Evolutionary conservation across 2,329 filamentous ascomycete genomes (phyloP).

Genomic region (Didymella lethalis): DNA sequence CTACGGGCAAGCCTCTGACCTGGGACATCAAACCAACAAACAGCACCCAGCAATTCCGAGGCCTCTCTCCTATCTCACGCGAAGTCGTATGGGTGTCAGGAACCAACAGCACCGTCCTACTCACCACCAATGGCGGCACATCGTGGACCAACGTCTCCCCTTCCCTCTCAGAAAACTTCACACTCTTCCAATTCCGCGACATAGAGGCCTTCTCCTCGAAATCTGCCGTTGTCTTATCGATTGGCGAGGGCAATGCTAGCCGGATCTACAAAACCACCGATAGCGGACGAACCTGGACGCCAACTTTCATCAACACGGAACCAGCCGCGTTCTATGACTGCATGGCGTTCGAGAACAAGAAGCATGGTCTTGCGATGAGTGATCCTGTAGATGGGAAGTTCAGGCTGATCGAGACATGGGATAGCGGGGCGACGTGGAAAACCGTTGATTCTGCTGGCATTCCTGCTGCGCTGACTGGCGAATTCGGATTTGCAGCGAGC

Average conservation of each 20-base stretch:
- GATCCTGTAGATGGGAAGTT: conserved; percentile 42
- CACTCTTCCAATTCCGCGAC: conserved; percentile 39
- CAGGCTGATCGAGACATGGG: conserved; percentile 39
- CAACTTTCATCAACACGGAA: conserved; percentile 37
- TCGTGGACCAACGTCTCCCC: conserved; percentile 41
- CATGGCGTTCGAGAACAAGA: conserved; percentile 37
- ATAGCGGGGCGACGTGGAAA: conserved; percentile 34
- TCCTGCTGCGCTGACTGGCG: conserved; percentile 32
- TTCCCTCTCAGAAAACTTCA: conserved; percentile 30
- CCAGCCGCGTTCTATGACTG: conserved; percentile 40
- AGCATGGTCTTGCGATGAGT: conserved; percentile 38
- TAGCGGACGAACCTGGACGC: conserved; percentile 34
- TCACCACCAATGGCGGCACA: conserved; percentile 33
- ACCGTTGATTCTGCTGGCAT: conserved; percentile 27
- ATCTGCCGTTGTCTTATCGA: conserved; percentile 33
- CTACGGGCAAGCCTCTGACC: conserved; percentile 3
- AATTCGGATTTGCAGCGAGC: conserved; percentile 39
- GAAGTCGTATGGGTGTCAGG: conserved; percentile 37
- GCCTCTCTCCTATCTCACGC: conserved; percentile 34
- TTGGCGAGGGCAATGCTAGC: conserved; percentile 35
- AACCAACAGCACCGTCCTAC: conserved; percentile 39
- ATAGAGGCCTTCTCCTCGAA: conserved; percentile 37
- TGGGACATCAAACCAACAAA: conserved; percentile 38
- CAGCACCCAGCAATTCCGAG: conserved; percentile 39
- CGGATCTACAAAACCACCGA: conserved; percentile 36